Evolutionary conservation across 306 rosid species (phyloP).

Genomic region (Citrullus mucosospermus): DNA sequence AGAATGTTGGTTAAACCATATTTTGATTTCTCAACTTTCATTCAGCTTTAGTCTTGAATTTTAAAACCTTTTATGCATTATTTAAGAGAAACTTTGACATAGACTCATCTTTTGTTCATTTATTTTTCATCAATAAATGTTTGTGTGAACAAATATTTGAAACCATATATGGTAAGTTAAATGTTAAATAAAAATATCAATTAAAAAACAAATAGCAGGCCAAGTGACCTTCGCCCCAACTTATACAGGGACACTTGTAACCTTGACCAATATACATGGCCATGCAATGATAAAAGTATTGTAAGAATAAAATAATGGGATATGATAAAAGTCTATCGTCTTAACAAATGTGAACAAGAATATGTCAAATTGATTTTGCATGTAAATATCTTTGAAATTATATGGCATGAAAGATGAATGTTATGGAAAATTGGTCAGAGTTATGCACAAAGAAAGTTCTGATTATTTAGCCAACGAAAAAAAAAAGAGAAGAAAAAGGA

Average conservation of each 20-base stretch:
- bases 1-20: not conserved
- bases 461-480: not conserved
- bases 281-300: not conserved
- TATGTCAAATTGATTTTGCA: not conserved
- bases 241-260: no score
- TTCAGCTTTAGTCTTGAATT: not conserved
- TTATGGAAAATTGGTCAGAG: not conserved
- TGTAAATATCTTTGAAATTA: not conserved
- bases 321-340: not conserved
- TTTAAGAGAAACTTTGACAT: not conserved
- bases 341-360: not conserved
- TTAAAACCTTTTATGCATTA: not conserved
- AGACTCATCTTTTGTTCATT: not conserved
- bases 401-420: not conserved
- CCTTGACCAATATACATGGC: not conserved
- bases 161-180: not conserved
- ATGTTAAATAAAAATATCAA: not conserved
- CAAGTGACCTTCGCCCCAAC: not conserved
- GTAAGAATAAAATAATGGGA: not conserved
- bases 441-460: not conserved
- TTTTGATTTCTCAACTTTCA: not conserved
- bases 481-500: constrained; percentile 1
- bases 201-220: not conserved
- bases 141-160: no score
- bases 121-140: no score